Base-by-base conservation (phyloP, 2,329 filamentous ascomycete genomes). In the Bipolaris bicolor region DNA sequence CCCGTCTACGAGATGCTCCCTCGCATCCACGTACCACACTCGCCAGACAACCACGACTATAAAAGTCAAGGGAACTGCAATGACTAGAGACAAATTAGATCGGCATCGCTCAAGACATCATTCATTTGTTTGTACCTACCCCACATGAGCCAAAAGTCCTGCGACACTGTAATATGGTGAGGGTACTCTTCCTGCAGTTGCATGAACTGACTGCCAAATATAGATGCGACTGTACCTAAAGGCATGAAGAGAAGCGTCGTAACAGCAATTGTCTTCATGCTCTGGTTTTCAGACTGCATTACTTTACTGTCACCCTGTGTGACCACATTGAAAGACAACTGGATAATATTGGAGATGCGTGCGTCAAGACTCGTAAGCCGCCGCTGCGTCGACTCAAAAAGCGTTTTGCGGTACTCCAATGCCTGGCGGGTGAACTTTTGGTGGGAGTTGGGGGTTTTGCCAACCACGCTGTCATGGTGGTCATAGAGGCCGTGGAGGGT, bases 221-320 rank as follows among this genome's bases (percentile, higher is more conserved):
- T 67, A 0, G 64, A 59, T 0, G 72, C 70, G 0, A 73, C 61
- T 1, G 76, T 76, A 2, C 76, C 73, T 1, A 76, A 68, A 2
- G 79, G 79, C 39, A 81, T 70, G 69, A 81, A 81, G 5, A 79
- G 68, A 16, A 81, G 60, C 1, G 79, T 81, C 58, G 79, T 68
- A 7, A 80, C 69, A 0, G 79, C 79, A 16, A 81, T 79, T 0
- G 77, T 79, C 62, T 80, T 80, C 79, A 81, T 81, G 11, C 76
- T 78, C 15, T 74, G 70, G 37, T 70, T 77, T 57, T 80, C 77
- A 7, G 71, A 64, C 47, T 74, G 68, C 64, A 78, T 70, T 3
- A 73, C 58, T 16, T 65, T 67, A 41, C 70, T 77, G 62, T 79
- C 77, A 18, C 66, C 67, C 57, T 78, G 76, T 3, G 74, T 76